Base-by-base conservation (phyloP, 2,329 filamentous ascomycete species). In the Verruconis gallopava region DNA sequence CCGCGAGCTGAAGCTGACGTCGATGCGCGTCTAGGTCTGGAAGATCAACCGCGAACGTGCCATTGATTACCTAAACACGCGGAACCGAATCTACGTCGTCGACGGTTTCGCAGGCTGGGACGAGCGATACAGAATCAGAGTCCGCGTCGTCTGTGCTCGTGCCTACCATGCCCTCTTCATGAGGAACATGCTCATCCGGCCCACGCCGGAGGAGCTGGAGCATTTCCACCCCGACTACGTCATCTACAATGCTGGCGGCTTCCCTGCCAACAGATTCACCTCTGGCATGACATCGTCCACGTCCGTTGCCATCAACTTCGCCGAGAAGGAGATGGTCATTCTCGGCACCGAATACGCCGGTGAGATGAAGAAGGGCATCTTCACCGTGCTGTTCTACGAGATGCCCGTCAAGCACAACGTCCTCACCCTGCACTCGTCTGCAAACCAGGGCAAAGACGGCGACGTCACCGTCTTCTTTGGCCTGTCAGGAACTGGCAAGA, bases 391-490 rank as follows among this genome's bases (percentile, higher is more conserved):
- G 62, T 98, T 94, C 77, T 98, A 96, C 73, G 91, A 98, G 73
- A 98, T 96, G 88, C 91, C 91, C 47, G 85, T 98, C 61, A 95
- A 95, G 79, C 91, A 98, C 77, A 93, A 96, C 65, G 89, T 98
- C 55, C 72, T 98, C 52, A 98, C 91, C 32, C 80, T 98, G 43
- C 91, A 98, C 75, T 98, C 91, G 13, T 98, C 91, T 5, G 91
- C 91, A 59, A 98, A 98, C 68, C 84, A 98, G 76, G 91, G 91
- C 55, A 75, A 83, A 72, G 68, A 84, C 49, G 91, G 91, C 51
- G 91, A 98, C 59, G 91, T 98, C 45, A 96, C 91, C 12, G 85
- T 98, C 55, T 98, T 98, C 81, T 98, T 98, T 69, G 91, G 91
- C 63, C 79, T 98, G 40, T 98, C 91, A 14, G 91, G 91, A 50